Evolutionary conservation across 1,284 basidiomycete species (phyloP), one percentile per base, ranked within the genome.

Genomic region (Volvariella volvacea): DNA sequence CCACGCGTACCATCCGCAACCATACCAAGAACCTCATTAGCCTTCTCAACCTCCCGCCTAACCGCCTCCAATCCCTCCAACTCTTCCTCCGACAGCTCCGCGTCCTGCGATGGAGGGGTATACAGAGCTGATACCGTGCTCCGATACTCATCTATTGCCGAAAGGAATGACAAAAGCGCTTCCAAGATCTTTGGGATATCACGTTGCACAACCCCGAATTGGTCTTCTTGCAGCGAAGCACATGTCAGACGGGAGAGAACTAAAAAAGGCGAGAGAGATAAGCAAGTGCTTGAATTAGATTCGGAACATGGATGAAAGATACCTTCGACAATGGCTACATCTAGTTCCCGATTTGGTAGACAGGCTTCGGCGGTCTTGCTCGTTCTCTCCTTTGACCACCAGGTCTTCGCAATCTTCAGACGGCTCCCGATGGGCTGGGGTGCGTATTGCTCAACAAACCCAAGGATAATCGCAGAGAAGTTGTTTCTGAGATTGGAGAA

Each of bases 181-280:
- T 92, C 89, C 7, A 93, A 61, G 17, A 89, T 79, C 44, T 78
- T 78, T 0, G 89, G 86, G 20, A 90, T 88, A 56, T 91, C 87
- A 4, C 84, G 71, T 58, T 92, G 90, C 4, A 90, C 86, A 39
- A 83, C 76, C 9, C 90, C 90, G 54, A 85, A 91, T 20, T 74
- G 70, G 61, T 93, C 90, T 60, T 92, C 89, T 1, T 69, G 68
- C 22, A 92, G 64, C 4, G 89, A 92, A 1, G 80, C 77, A 46
- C 80, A 81, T 3, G 77, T 68, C n/a, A 92, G 67, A 40, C 74
- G 71, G 0, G 83, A 76, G 1, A 92, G 66, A 4, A 80, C 90
- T 92, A 22, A 25, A 2, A 2, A 16, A n/a, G n/a, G n/a, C n/a
- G n/a, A n/a, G n/a, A n/a, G n/a, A n/a, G 14, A 12, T 15, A 32